Conservation (phyloP, 257 asterid genomes). For the Lavandula angustifolia region DNA sequence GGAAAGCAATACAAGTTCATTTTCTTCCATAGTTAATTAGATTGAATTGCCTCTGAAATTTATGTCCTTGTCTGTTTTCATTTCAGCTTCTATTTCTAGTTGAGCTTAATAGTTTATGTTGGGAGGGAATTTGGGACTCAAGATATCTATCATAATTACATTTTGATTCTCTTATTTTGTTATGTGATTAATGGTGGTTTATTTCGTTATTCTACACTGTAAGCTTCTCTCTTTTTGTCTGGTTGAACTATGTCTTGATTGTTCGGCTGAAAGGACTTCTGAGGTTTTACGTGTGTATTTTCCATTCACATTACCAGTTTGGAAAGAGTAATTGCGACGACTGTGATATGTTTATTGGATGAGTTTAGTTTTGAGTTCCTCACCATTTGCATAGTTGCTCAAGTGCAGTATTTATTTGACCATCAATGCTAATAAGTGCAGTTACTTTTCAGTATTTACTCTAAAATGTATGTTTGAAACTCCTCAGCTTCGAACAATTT, state of each 20-base stretch:
- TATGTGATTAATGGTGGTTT: slow-evolving; percentile 5
- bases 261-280: background rate
- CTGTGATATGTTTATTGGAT: background rate
- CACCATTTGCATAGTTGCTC: slow-evolving; percentile 8
- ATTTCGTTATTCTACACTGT: slow-evolving; percentile 8
- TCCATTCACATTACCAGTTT: background rate
- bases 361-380: slow-evolving; percentile 23
- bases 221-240: background rate
- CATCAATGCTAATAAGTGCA: slow-evolving; percentile 6
- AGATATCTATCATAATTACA: background rate
- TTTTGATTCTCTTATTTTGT: slow-evolving; percentile 4
- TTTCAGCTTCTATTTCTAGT: slow-evolving; percentile 5
- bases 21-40: slow-evolving; percentile 7
- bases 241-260: background rate
- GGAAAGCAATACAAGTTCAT: background rate
- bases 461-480: slow-evolving; percentile 29
- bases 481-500: slow-evolving; percentile 89
- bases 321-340: slow-evolving; percentile 7
- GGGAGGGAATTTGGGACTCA: background rate
- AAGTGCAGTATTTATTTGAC: slow-evolving; percentile 18
- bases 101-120: background rate
- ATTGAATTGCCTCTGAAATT: slow-evolving; percentile 2
- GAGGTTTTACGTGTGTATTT: background rate
- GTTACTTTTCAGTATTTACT: slow-evolving; percentile 14
- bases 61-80: background rate